Percentiles rank a stretch among this genome's conserved stretches.
Conservation (phyloP, 345 rosid species). For the Syzygium jambos region DNA sequence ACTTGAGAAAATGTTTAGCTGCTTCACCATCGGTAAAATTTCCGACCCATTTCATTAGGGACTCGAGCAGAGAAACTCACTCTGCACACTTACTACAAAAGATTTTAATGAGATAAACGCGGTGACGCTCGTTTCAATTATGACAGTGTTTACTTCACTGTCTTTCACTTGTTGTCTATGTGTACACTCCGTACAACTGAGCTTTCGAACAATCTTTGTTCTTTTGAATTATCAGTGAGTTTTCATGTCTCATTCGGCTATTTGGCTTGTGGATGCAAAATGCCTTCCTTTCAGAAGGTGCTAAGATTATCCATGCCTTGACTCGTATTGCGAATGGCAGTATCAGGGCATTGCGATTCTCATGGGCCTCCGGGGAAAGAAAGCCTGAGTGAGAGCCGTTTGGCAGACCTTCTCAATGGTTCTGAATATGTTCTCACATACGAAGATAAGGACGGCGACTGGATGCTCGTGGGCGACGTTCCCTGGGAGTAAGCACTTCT, state of each 20-base stretch:
- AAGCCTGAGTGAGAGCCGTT: conserved; percentile 20
- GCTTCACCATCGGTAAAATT: conserved; percentile 43
- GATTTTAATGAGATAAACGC: background rate
- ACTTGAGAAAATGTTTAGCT: conserved; percentile 55
- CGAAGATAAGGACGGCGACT: conserved; percentile 51
- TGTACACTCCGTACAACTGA: background rate
- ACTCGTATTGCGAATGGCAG: background rate
- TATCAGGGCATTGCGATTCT: conserved; percentile 39
- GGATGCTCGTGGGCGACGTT: conserved; percentile 66
- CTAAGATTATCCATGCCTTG: background rate
- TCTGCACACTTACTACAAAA: background rate
- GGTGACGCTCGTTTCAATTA: background rate
- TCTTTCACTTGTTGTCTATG: background rate
- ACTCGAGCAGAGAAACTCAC: background rate
- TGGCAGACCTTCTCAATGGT: conserved; percentile 40
- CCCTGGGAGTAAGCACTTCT: conserved; percentile 46
- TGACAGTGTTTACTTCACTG: background rate
- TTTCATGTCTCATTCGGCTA: background rate
- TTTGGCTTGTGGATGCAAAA: background rate
- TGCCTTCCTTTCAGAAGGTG: background rate
- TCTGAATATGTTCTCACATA: conserved; percentile 48
- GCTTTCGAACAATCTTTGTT: background rate
- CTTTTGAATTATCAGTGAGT: background rate
- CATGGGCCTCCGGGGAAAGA: conserved; percentile 31
- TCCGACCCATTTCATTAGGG: background rate